Conservation (phyloP, 202 grass and related monocot species). For the Setaria italica region DNA sequence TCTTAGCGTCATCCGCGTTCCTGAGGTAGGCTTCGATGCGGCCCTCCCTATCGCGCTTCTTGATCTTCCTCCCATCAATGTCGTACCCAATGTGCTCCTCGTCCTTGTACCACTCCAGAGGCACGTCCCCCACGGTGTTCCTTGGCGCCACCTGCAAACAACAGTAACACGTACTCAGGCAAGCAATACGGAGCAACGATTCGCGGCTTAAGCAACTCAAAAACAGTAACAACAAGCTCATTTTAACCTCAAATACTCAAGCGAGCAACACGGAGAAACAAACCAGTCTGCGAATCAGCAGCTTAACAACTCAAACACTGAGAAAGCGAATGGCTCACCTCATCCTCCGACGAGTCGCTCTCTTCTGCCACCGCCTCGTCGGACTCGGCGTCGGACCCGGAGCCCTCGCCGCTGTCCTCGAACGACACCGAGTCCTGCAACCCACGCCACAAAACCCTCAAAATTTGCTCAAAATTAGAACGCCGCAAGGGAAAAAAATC, state of each 20-base stretch:
- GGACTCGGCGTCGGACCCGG: slow-evolving; percentile 24
- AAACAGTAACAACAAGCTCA: no score
- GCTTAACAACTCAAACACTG: neutral
- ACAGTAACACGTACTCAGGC: neutral
- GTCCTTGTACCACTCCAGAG: slow-evolving; percentile 84
- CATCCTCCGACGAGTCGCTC: slow-evolving; percentile 76
- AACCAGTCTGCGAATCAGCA: neutral
- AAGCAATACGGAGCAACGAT: neutral
- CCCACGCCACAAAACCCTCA: neutral
- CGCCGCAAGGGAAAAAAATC: neutral
- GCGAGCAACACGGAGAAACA: neutral
- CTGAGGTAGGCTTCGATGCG: slow-evolving; percentile 66
- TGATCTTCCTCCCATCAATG: slow-evolving; percentile 75
- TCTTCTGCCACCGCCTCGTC: slow-evolving; percentile 43
- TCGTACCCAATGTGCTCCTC: slow-evolving; percentile 94
- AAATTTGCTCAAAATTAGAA: no score
- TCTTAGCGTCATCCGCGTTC: slow-evolving; percentile 70
- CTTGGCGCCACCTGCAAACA: slow-evolving; percentile 66
- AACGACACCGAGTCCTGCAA: slow-evolving; percentile 42
- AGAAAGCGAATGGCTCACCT: slow-evolving; percentile 41
- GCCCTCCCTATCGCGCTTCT: slow-evolving; percentile 77
- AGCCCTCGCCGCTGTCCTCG: slow-evolving; percentile 39
- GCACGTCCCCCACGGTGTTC: slow-evolving; percentile 84
- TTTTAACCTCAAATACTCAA: no score
- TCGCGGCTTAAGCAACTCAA: neutral